Conservation (phyloP, 2,329 filamentous ascomycete genomes). For the Colletotrichum melonis region DNA sequence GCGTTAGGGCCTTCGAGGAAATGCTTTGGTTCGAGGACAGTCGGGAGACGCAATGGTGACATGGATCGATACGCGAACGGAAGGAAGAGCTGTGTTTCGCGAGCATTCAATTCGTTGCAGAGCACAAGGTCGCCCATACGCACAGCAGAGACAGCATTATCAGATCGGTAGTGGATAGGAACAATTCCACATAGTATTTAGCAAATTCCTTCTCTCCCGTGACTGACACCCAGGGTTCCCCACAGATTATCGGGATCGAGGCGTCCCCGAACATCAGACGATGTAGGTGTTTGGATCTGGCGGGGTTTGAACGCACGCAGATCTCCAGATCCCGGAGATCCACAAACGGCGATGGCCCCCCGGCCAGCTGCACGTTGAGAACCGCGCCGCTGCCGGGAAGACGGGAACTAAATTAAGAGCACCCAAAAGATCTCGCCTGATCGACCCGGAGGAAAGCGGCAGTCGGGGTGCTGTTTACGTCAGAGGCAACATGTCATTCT, state of each 20-base stretch:
- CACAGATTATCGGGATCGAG: not conserved
- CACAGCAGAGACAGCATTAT: not conserved
- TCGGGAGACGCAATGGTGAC: not conserved
- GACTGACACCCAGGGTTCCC: not conserved
- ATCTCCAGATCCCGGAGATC: conserved; percentile 26
- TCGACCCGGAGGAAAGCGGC: conserved; percentile 5
- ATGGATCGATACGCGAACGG: not conserved
- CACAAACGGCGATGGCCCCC: conserved; percentile 10
- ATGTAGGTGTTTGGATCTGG: conserved; percentile 14
- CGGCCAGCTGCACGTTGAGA: not conserved
- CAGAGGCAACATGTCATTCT: conserved; percentile 12
- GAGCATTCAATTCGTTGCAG: not conserved
- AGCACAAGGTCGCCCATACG: not conserved
- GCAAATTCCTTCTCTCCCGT: not conserved
- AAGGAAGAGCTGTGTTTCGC: not conserved
- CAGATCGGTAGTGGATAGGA: not conserved
- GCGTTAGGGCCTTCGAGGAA: not conserved
- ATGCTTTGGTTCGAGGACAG: not conserved
- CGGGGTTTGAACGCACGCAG: conserved; percentile 24
- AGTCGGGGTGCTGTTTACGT: conserved; percentile 8
- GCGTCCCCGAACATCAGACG: conserved; percentile 20
- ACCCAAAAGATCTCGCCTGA: conserved; percentile 19
- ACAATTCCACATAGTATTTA: not conserved
- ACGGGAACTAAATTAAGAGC: conserved; percentile 17
- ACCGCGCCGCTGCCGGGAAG: conserved; percentile 5